These are phyloP conservation scores for Globisporangium parvum DNA, from an alignment of 352 stramenopile species.

Conservation along the genomic window DNA sequence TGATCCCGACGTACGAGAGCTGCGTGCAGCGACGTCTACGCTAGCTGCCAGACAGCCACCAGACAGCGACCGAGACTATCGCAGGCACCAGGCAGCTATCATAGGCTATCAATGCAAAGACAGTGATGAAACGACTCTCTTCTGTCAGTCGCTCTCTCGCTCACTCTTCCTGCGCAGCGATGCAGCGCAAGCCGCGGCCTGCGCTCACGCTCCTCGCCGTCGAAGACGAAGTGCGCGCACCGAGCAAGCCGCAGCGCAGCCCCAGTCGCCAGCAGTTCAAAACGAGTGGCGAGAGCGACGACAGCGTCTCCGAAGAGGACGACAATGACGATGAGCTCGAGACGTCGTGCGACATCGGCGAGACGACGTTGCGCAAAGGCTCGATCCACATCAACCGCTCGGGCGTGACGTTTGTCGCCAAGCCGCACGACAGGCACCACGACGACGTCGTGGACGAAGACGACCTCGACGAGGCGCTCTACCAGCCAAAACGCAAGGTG, in stretches of 20 bases:
- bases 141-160: no score
- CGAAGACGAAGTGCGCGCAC: constrained; percentile 15
- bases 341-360: constrained; percentile 63
- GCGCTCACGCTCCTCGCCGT: constrained; percentile 14
- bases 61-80: no score
- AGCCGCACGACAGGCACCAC: neutral
- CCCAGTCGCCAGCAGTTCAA: constrained; percentile 6
- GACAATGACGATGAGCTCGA: constrained; percentile 41
- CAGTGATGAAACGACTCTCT: no score
- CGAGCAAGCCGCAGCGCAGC: constrained; percentile 2
- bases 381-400: constrained; percentile 57
- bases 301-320: constrained; percentile 6
- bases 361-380: constrained; percentile 66
- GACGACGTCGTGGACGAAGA: neutral
- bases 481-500: constrained; percentile 10
- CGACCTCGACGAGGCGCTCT: neutral
- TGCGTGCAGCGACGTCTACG: constrained; percentile 36
- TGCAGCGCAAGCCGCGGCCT: constrained; percentile 14
- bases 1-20: constrained; percentile 95
- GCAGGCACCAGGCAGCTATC: no score
- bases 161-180: neutral
- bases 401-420: constrained; percentile 46
- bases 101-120: no score
- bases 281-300: constrained; percentile 8
- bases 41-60: constrained; percentile 1